phyloP scores from a whole-genome alignment of 768 basidiomycete species.

The Pseudohyphozyma bogoriensis region DNA sequence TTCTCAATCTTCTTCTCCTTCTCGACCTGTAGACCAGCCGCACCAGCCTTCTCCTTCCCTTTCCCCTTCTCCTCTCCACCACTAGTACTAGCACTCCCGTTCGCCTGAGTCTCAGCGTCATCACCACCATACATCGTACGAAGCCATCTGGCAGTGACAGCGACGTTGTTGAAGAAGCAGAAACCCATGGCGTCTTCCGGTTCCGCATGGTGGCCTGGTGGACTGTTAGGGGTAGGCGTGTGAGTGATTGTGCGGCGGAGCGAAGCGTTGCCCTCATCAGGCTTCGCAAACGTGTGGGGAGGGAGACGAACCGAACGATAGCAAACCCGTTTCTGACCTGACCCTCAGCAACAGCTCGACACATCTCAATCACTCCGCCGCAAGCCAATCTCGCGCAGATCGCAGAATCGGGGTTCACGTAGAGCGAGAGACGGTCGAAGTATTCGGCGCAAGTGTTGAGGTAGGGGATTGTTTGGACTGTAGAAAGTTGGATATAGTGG shows the following conservation, averaged over 20 bases:
- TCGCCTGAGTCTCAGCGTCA: too few species aligned
- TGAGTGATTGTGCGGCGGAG: background rate
- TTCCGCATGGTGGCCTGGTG: conserved; percentile 96
- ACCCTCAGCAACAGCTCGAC: conserved; percentile 69
- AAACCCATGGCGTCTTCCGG: conserved; percentile 98
- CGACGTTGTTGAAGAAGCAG: conserved; percentile 98
- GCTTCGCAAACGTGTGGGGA: background rate
- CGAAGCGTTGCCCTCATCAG: background rate
- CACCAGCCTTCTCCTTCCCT: conserved; percentile 17
- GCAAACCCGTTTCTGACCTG: conserved; percentile 80
- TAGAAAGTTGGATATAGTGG: background rate
- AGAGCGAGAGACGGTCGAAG: conserved; percentile 86
- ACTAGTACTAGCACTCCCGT: too few species aligned
- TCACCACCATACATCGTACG: conserved; percentile 45
- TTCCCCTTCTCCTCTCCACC: too few species aligned
- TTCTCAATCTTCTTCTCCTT: conserved; percentile 47
- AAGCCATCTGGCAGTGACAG: conserved; percentile 80
- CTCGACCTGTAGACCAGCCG: too few species aligned
- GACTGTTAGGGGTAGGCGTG: conserved; percentile 36
- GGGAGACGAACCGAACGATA: conserved; percentile 57
- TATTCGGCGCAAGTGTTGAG: conserved; percentile 58
- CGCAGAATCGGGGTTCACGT: conserved; percentile 77
- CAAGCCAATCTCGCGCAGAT: conserved; percentile 77
- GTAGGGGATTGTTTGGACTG: conserved; percentile 25
- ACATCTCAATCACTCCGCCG: conserved; percentile 87